Evolutionary conservation across 2,329 filamentous ascomycete species (phyloP).

Genomic region (Nemania serpens): DNA sequence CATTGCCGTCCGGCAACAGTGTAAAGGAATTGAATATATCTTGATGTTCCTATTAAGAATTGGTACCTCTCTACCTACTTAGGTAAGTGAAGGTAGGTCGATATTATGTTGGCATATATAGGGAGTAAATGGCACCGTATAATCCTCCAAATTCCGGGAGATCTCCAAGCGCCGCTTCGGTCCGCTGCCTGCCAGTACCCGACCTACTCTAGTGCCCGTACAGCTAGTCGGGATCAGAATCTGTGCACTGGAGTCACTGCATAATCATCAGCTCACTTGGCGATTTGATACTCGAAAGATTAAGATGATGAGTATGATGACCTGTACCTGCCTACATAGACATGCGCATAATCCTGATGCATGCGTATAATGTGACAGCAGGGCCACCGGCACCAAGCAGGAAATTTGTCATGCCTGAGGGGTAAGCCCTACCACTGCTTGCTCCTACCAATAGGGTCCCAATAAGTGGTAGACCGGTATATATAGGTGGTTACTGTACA

Average conservation of each 20-base stretch:
- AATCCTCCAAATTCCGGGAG: constrained; percentile 12
- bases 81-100: no score
- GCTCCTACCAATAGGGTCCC: not conserved
- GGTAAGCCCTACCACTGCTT: not conserved
- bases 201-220: no score
- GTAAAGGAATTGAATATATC: no score
- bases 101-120: no score
- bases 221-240: no score
- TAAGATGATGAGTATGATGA: no score
- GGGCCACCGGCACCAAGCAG: constrained; percentile 1
- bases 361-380: not conserved
- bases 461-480: not conserved
- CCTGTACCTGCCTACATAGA: no score
- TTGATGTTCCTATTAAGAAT: no score
- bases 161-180: constrained; percentile 10
- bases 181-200: not conserved
- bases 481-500: constrained; percentile 1
- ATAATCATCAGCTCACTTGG: constrained; percentile 14
- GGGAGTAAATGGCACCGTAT: constrained; percentile 2
- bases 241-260: not conserved
- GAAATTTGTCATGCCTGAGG: constrained; percentile 23
- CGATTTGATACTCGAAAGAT: not conserved
- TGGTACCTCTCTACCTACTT: no score
- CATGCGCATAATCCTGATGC: no score
- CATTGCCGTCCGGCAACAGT: constrained; percentile 1